Evolutionary conservation across 495 filamentous ascomycete species (phyloP), one percentile per base, ranked within the genome.

Genomic region (Immersiella caudata): DNA sequence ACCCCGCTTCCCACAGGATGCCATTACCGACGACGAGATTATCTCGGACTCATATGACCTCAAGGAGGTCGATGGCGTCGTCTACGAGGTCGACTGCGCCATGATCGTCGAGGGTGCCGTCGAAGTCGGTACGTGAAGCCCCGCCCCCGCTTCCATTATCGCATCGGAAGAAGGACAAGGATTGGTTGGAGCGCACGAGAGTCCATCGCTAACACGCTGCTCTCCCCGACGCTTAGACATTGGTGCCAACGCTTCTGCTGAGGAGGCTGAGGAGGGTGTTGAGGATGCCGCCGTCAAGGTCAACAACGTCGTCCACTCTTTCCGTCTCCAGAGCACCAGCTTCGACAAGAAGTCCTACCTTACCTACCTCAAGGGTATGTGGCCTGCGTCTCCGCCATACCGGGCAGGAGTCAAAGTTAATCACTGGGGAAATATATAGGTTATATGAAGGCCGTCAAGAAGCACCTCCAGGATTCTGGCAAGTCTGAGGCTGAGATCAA

Each of bases 211-310:
- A 62, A 46, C 59, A 46, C 20, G 6, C 20, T 16, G 6, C n/a
- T 12, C 6, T n/a, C n/a, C n/a, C n/a, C n/a, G n/a, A n/a, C n/a
- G n/a, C n/a, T 46, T 67, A 89, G 93, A 98, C 75, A 97, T 88
- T 76, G 95, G 95, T 79, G 96, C 93, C 83, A 99, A 98, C 83
- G 91, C 95, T 67, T 98, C 95, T 67, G 93, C 95, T 68, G 95
- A 98, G 83, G 95, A 89, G 73, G 89, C 77, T 62, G 93, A 89
- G 24, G 94, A 94, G 68, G 85, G 76, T 51, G 14, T 85, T 46
- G 93, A 94, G 24, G 94, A 94, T 64, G 74, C 74, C 65, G 78
- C 80, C 65, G 78, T 90, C 78, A 88, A 88, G 80, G 96, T 98
- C 82, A 96, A 96, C 86, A 94, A 99, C 80, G 87, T 98, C 70